Conservation (phyloP, 768 basidiomycete genomes). For the Leucosporidium scottii region DNA sequence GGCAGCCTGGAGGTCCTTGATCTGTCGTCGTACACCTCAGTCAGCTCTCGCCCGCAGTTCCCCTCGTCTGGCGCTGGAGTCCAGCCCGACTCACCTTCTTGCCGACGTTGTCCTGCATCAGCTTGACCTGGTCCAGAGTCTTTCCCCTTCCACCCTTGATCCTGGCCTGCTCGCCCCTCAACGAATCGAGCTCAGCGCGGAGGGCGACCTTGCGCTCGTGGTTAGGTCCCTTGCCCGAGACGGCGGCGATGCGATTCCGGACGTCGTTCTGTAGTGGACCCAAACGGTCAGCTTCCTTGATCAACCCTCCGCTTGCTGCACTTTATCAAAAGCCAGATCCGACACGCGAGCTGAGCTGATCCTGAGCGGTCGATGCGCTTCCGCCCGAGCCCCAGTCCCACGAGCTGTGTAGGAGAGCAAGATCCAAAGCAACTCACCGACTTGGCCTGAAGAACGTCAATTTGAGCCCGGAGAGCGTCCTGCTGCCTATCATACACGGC, state of each 20-base stretch:
- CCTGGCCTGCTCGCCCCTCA: conserved; percentile 70
- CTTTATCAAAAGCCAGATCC: neutral
- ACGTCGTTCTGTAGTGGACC: conserved; percentile 52
- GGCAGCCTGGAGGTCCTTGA: conserved; percentile 76
- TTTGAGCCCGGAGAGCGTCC: conserved; percentile 68
- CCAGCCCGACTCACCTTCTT: conserved; percentile 58
- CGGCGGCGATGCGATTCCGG: conserved; percentile 65
- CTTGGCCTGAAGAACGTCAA: conserved; percentile 71
- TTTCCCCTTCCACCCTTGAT: conserved; percentile 65
- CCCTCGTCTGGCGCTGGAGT: neutral
- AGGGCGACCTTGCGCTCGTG: conserved; percentile 67
- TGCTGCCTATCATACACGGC: conserved; percentile 42
- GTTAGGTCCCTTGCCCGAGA: conserved; percentile 52
- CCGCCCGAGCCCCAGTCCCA: no score
- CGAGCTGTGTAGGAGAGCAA: neutral
- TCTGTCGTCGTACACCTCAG: conserved; percentile 46
- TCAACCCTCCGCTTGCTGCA: neutral
- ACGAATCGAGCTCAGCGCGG: conserved; percentile 68
- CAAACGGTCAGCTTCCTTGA: neutral
- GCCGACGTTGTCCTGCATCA: conserved; percentile 65
- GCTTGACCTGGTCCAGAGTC: conserved; percentile 68
- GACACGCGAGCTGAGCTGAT: conserved; percentile 34
- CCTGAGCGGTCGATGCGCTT: conserved; percentile 31
- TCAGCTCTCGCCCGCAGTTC: neutral
- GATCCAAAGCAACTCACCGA: conserved; percentile 54